Base-by-base conservation (phyloP, 768 basidiomycete species). In the Hericium erinaceus region DNA sequence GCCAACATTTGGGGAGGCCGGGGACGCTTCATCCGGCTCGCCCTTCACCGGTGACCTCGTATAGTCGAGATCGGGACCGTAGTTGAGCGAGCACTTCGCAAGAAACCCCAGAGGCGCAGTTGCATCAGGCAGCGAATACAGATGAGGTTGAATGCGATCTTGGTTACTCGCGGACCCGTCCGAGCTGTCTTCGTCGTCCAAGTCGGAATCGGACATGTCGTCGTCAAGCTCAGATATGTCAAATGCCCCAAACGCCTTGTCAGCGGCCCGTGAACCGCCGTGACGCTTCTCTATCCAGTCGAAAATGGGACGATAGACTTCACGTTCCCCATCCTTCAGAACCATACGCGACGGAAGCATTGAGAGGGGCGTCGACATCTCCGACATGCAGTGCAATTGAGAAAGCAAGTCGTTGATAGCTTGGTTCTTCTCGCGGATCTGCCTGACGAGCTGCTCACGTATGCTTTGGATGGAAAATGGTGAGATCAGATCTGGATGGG, bases 371-470 rank as follows among this genome's bases (percentile, higher is more conserved):
- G 70, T 71, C 39, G 63, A 61, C 48, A 66, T 44, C 8, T 66
- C 57, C 28, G 66, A 57, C 15, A 67, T 66, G 58, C 64, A 68
- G 38, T 67, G 64, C 44, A 65, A 54, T 37, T 59, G 59, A 51
- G 65, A 60, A 49, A 71, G 63, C 16, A 65, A 63, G 58, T 65
- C 44, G 50, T 66, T 66, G 58, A 63, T 60, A 5, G 68, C 48
- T 33, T 62, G 65, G 48, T 69, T 66, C 58, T 69, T 71, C 60
- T 69, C 68, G 16, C 69, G 64, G 48, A 71, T 69, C 40, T 69
- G 66, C 48, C 65, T 65, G 24, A 67, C 64, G n/a, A 71, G 55
- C 20, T 66, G 63, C 50, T 68, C 67, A 33, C 70, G 66, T 63
- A 67, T 60, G 13, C 70, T 69, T 48, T 12, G 12, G 13, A 41